These are phyloP conservation scores for Coemansia asiatica DNA, from an alignment of 192 early-diverging fungal species.

Conservation along the genomic window DNA sequence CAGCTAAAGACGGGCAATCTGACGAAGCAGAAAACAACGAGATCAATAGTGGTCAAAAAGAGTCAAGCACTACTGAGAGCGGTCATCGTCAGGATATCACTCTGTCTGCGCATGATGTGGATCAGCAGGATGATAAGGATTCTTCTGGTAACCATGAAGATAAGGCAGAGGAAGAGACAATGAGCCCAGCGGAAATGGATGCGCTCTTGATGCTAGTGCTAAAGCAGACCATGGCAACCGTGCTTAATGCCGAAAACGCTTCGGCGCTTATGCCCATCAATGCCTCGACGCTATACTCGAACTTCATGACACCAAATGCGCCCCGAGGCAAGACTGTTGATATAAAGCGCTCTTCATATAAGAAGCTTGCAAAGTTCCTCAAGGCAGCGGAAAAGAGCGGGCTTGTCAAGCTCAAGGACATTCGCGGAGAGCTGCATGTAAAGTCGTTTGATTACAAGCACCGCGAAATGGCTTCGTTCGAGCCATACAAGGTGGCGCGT, in stretches of 20 bases:
- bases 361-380: constrained; percentile 86
- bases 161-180: not conserved
- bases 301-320: constrained; percentile 70
- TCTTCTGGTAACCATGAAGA: not conserved
- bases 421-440: constrained; percentile 45
- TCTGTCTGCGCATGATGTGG: not conserved
- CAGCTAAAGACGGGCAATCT: constrained; percentile 4
- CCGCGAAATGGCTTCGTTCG: constrained; percentile 27
- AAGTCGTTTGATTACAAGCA: constrained; percentile 45
- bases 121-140: not conserved
- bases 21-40: constrained; percentile 1
- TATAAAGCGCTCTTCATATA: constrained; percentile 80
- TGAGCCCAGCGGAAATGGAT: constrained; percentile 68
- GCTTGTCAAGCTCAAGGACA: constrained; percentile 78
- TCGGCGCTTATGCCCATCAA: constrained; percentile 69
- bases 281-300: constrained; percentile 73
- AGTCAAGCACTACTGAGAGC: not conserved
- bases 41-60: not conserved
- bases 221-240: constrained; percentile 68
- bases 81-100: not conserved
- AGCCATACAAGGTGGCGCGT: constrained; percentile 26
- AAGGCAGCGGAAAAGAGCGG: constrained; percentile 87
- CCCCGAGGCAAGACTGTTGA: constrained; percentile 66
- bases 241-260: constrained; percentile 59
- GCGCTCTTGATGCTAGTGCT: constrained; percentile 67